Base-by-base conservation (phyloP, 1,284 basidiomycete species). In the Apiotrichum brassicae region DNA sequence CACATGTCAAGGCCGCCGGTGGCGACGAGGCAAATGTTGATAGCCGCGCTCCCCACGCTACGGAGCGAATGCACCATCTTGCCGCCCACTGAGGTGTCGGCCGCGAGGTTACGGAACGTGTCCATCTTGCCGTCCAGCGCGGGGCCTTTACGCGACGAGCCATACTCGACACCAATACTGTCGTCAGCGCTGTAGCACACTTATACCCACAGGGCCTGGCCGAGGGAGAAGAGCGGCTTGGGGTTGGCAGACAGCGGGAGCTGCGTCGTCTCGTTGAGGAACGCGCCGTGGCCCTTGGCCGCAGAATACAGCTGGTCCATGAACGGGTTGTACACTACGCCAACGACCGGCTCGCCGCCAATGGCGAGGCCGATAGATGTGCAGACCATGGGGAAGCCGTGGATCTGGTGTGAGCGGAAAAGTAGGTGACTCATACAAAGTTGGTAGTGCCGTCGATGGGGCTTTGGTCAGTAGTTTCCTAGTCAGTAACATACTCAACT, bases 321-420 rank as follows among this genome's bases (percentile, higher is more conserved):
- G 78, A 93, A 93, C 0, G 93, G 93, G 66, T 94, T 95, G 77
- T 84, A 93, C 57, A 93, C 83, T 42, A 94, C 88, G 0, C 91
- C 94, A 19, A 97, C 78, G 6, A 89, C 80, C 5, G 94, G 88
- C 13, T 79, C 77, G 56, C 82, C 82, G 56, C 84, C 78, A 72
- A 87, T 84, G 54, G 94, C 86, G 58, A 97, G 78, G 3, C 92
- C 94, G 50, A 98, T 82, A 18, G 90, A 94, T 64, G 94, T 87
- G 71, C 87, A 90, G 19, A 83, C 86, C 69, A 85, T 87, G 3
- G 91, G 91, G 70, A 93, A 93, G 22, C 72, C 72, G 43, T 72
- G 70, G 36, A 68, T 59, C 66, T 72, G 38, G 18, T 34, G 13
- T n/a, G n/a, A 34, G 33, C 33, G 33, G 12, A 34, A 34, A 8